Percentiles rank a stretch among this genome's conserved stretches.
These are phyloP conservation scores for Fragaria ananassa DNA, from an alignment of 306 rosid genomes.

Conservation along the genomic window DNA sequence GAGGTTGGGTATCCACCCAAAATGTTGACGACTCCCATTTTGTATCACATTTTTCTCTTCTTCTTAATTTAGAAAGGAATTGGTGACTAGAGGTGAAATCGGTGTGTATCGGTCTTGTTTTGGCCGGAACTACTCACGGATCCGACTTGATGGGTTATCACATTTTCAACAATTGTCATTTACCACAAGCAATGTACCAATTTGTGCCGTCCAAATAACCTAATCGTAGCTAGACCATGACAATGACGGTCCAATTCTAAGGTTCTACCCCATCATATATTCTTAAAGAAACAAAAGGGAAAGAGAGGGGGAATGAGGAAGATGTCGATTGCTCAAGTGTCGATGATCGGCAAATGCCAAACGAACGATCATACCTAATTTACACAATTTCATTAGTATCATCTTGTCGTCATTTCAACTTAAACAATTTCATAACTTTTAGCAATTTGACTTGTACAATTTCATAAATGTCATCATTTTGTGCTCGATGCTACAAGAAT, in stretches of 20 bases:
- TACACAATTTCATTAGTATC: too few species aligned
- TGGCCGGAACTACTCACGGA: too few species aligned
- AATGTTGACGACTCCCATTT: background rate
- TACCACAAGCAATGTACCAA: too few species aligned
- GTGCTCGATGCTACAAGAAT: too few species aligned
- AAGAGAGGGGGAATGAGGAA: background rate
- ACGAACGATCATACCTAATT: too few species aligned
- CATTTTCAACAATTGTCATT: background rate
- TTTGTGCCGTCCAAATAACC: background rate
- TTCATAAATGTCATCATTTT: too few species aligned
- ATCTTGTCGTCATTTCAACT: too few species aligned
- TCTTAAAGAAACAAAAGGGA: background rate
- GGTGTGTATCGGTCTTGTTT: background rate
- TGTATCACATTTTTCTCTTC: background rate
- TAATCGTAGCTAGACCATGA: background rate
- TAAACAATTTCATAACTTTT: too few species aligned
- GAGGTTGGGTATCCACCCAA: background rate
- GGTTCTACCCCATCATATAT: too few species aligned
- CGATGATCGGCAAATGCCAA: background rate
- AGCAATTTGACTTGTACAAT: too few species aligned
- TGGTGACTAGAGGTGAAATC: background rate
- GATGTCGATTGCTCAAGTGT: background rate
- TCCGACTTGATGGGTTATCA: background rate
- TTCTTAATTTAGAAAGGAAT: background rate
- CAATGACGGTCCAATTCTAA: background rate